phyloP scores from a whole-genome alignment of 768 basidiomycete species.

The Phaeotremella fagi region DNA sequence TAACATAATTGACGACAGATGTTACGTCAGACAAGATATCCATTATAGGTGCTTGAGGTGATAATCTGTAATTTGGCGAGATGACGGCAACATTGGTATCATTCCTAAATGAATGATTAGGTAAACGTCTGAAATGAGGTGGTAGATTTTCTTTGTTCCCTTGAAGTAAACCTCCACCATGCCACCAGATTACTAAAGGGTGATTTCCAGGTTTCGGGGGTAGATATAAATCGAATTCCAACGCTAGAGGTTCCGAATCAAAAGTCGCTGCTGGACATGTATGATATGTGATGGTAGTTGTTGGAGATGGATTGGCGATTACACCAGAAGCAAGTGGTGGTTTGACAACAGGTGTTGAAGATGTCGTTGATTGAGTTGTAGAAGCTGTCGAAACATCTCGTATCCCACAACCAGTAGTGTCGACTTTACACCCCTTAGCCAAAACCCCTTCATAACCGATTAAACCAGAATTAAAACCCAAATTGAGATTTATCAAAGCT shows the following conservation, averaged over 20 bases:
- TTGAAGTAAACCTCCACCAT: slow-evolving; percentile 44
- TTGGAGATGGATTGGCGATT: slow-evolving; percentile 2
- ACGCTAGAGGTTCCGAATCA: slow-evolving; percentile 33
- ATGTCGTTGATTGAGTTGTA: background rate
- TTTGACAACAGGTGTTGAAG: background rate
- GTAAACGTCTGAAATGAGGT: slow-evolving; percentile 42
- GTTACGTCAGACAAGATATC: slow-evolving; percentile 45
- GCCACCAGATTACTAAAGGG: slow-evolving; percentile 44
- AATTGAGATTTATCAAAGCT: slow-evolving; percentile 15
- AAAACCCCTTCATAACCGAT: slow-evolving; percentile 12
- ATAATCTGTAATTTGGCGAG: slow-evolving; percentile 48
- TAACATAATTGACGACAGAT: slow-evolving; percentile 23
- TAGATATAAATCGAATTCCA: slow-evolving; percentile 44
- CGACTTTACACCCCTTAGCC: slow-evolving; percentile 16
- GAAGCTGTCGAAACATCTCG: background rate
- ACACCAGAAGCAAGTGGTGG: background rate
- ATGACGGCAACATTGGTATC: slow-evolving; percentile 35
- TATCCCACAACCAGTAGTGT: slow-evolving; percentile 26
- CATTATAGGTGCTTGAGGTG: slow-evolving; percentile 47
- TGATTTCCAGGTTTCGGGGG: slow-evolving; percentile 17
- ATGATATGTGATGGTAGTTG: slow-evolving; percentile 24
- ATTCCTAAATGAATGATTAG: slow-evolving; percentile 14
- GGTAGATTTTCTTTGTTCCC: slow-evolving; percentile 46
- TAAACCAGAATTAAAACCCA: slow-evolving; percentile 23
- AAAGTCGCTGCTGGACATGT: slow-evolving; percentile 39